These are phyloP conservation scores for Umbelopsis sp. DNA, from an alignment of 192 early-diverging fungal genomes.

Conservation along the genomic window DNA sequence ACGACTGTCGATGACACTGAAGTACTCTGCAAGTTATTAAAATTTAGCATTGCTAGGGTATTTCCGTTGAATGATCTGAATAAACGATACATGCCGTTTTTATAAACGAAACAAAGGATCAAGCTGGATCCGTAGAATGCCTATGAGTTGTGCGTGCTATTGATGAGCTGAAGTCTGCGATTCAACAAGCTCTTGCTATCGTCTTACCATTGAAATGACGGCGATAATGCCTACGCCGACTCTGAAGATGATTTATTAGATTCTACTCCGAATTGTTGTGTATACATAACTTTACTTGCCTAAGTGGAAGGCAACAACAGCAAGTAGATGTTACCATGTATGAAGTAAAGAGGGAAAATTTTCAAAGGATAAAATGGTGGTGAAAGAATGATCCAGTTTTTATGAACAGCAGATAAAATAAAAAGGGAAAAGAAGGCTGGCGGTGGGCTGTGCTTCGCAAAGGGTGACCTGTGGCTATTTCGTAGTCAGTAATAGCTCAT, in stretches of 20 bases:
- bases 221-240: conserved; percentile 3
- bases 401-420: neutral
- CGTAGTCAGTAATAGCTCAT: too few species aligned
- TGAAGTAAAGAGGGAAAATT: neutral
- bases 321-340: conserved; percentile 3
- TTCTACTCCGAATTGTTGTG: too few species aligned
- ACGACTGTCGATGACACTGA: neutral
- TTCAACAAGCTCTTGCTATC: neutral
- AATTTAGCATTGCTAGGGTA: too few species aligned
- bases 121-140: neutral
- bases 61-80: too few species aligned
- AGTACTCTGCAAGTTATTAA: neutral
- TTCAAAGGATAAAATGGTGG: neutral
- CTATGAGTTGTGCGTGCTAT: neutral
- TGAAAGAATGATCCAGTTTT: neutral
- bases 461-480: neutral
- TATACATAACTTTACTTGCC: neutral
- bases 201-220: neutral
- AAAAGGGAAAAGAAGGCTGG: neutral
- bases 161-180: neutral
- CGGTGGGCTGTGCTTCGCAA: neutral
- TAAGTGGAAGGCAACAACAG: conserved; percentile 10
- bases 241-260: neutral
- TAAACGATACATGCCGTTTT: neutral
- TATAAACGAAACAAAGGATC: neutral